phyloP scores from a whole-genome alignment of 768 basidiomycete species.

The Macrocybe gigantea region DNA sequence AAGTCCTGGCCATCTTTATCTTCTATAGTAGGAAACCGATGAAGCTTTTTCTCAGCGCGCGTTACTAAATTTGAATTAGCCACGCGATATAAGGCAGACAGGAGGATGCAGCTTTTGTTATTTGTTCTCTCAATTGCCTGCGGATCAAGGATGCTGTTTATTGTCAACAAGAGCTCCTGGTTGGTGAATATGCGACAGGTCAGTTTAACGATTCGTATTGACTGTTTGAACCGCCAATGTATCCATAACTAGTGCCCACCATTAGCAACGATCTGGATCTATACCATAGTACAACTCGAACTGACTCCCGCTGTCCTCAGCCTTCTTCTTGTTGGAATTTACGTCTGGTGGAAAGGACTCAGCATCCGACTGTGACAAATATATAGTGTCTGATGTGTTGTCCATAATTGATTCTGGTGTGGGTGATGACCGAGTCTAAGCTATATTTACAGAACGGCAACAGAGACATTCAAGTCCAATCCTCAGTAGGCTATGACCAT shows the following conservation, averaged over 20 bases:
- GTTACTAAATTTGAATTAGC: conserved; percentile 30
- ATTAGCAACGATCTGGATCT: conserved; percentile 75
- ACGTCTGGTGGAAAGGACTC: conserved; percentile 58
- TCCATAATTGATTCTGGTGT: too few relatives aligned
- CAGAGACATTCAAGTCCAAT: too few relatives aligned
- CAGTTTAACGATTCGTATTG: not conserved
- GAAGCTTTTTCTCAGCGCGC: too few relatives aligned
- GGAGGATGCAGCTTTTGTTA: conserved; percentile 48
- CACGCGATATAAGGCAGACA: conserved; percentile 54
- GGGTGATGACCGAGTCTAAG: too few relatives aligned
- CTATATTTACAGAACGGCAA: too few relatives aligned
- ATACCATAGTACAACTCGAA: conserved; percentile 64
- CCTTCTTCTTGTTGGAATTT: conserved; percentile 46
- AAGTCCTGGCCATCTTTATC: conserved; percentile 71
- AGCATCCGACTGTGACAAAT: conserved; percentile 11
- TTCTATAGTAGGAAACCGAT: conserved; percentile 56
- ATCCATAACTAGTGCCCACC: conserved; percentile 55
- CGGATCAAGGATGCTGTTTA: conserved; percentile 65
- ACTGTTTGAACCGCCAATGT: too few relatives aligned
- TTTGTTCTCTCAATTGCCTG: conserved; percentile 51
- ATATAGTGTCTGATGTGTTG: not conserved
- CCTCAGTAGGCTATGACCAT: too few relatives aligned
- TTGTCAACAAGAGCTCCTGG: conserved; percentile 68
- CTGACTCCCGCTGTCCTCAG: conserved; percentile 55
- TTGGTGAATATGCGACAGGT: conserved; percentile 73